Evolutionary conservation across 2,329 filamentous ascomycete species (phyloP), one percentile per base, ranked within the genome.

Genomic region (Pseudogymnoascus sp.): DNA sequence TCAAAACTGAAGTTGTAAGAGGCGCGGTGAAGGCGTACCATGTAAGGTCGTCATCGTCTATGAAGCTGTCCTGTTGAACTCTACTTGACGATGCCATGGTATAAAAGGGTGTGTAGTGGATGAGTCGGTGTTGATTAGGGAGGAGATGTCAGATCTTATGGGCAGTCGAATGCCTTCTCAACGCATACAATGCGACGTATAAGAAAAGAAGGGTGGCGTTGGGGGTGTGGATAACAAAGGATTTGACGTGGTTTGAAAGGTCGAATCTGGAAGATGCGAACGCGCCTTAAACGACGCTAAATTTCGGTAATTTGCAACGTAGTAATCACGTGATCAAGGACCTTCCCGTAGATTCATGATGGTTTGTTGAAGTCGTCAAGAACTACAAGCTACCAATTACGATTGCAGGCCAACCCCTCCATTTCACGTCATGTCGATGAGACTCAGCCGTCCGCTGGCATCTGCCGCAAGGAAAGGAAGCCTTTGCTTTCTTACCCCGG

Each of bases 11-110:
- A 21, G 37, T 45, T 62, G 21, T 19, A 67, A 68, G 65, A 28
- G 64, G 57, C 62, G 63, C 64, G 61, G 37, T 62, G 36, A 62
- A 60, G 39, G 72, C 82, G 71, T 80, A 89, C 86, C 86, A 89
- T 68, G 81, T 83, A 71, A 89, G 86, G 71, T 89, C 86, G 73
- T 89, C 86, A 72, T 90, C 86, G 69, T 89, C 87, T 75, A 90
- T 84, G 75, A 88, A 89, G 69, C 81, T 84, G 74, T 90, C 87
- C 79, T 89, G 85, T 63, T 73, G 71, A 64, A 85, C 28, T 64
- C 60, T 51, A 63, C 62, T 63, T 61, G 62, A 63, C 28, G 62
- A 63, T 37, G 63, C 60, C 63, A 64, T 62, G 62, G 39, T 63
- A 48, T 62, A 28, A 41, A 60, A 28, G 62, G 39, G 31, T 36